These are phyloP conservation scores for Tardiomyces depauwii DNA, from an alignment of 1,139 yeast species.

Conservation along the genomic window DNA sequence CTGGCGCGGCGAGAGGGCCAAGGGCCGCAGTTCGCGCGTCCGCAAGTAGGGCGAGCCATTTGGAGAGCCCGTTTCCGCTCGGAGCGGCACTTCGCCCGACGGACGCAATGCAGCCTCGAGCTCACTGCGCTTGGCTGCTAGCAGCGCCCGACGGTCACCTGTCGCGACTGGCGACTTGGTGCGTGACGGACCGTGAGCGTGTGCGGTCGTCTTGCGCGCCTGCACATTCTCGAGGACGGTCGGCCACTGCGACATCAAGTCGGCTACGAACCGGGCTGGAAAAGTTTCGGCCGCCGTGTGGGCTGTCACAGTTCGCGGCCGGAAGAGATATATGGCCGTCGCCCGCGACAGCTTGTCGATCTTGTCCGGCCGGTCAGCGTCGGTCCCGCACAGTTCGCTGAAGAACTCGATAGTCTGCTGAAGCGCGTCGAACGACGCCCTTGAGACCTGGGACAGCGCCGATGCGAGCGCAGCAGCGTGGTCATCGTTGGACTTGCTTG, in stretches of 20 bases:
- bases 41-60: neutral
- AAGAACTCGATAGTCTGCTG: conserved; percentile 11
- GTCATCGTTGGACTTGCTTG: no score
- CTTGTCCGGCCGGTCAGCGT: conserved; percentile 1
- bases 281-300: conserved; percentile 22
- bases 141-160: neutral
- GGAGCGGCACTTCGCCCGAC: neutral
- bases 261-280: conserved; percentile 18
- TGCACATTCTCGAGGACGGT: conserved; percentile 15
- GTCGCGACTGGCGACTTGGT: neutral
- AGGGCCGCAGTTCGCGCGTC: conserved; percentile 1
- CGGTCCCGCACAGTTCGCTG: conserved; percentile 1
- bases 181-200: neutral
- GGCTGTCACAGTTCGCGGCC: conserved; percentile 25
- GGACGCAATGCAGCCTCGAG: neutral
- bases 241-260: conserved; percentile 15
- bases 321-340: conserved; percentile 20
- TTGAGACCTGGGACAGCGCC: conserved; percentile 15
- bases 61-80: neutral
- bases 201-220: conserved; percentile 7
- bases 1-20: conserved; percentile 2
- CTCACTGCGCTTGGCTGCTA: neutral
- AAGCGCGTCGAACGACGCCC: conserved; percentile 9
- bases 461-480: conserved; percentile 12
- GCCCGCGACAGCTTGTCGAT: conserved; percentile 7